These are phyloP conservation scores for Tagetes patula DNA, from an alignment of 129 eudicot genomes.

Conservation along the genomic window DNA sequence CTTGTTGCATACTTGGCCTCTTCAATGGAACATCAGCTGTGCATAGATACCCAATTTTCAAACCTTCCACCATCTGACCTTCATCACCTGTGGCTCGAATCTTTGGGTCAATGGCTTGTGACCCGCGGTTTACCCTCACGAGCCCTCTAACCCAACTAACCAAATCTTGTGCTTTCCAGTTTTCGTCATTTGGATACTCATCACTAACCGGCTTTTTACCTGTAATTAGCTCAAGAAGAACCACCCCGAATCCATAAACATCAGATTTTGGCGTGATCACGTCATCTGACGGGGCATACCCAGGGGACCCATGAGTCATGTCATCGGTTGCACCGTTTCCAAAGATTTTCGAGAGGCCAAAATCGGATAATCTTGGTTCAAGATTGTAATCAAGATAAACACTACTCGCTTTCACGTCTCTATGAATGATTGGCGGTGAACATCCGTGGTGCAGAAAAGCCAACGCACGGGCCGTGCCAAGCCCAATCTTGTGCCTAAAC, in stretches of 20 bases:
- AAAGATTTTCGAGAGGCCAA: slow-evolving; percentile 74
- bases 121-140: slow-evolving; percentile 53
- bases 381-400: slow-evolving; percentile 70
- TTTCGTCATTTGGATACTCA: slow-evolving; percentile 56
- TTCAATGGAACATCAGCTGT: slow-evolving; percentile 73
- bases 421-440: slow-evolving; percentile 73
- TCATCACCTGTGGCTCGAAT: slow-evolving; percentile 57
- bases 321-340: slow-evolving; percentile 54
- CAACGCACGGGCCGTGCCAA: slow-evolving; percentile 77
- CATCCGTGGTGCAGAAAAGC: slow-evolving; percentile 95
- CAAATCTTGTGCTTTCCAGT: slow-evolving; percentile 46
- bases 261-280: slow-evolving; percentile 63
- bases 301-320: slow-evolving; percentile 51
- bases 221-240: slow-evolving; percentile 77
- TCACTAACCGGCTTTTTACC: slow-evolving; percentile 74
- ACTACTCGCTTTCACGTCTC: slow-evolving; percentile 77
- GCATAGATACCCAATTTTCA: slow-evolving; percentile 83
- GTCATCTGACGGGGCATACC: slow-evolving; percentile 60
- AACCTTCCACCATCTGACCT: slow-evolving; percentile 63
- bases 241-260: slow-evolving; percentile 79
- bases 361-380: slow-evolving; percentile 80
- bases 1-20: slow-evolving; percentile 91
- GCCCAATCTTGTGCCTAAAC: slow-evolving; percentile 62
- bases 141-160: slow-evolving; percentile 76
- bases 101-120: slow-evolving; percentile 66